Percentiles rank a stretch among this genome's conserved stretches.
These are phyloP conservation scores for Aspergillus sclerotiicarbonarius DNA, from an alignment of 495 filamentous ascomycete genomes.

Conservation along the genomic window DNA sequence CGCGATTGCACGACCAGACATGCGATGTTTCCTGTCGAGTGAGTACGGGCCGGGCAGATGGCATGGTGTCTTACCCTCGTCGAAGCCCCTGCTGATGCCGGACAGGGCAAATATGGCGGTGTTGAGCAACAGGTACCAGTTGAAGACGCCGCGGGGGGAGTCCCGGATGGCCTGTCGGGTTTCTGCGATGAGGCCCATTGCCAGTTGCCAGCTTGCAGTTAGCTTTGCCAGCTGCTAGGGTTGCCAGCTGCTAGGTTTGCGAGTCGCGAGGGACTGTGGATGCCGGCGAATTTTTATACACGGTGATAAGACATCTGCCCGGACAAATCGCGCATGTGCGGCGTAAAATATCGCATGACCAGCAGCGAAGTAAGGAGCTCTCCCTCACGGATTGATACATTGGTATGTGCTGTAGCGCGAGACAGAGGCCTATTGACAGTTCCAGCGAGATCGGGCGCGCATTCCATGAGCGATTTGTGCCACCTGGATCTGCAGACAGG, in stretches of 20 bases:
- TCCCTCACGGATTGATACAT: neutral
- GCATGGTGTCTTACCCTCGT: constrained; percentile 12
- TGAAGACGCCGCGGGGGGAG: constrained; percentile 21
- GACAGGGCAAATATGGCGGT: constrained; percentile 23
- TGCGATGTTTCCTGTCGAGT: constrained; percentile 20
- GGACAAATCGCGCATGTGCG: neutral
- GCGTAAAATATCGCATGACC: neutral
- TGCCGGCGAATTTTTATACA: too few species aligned
- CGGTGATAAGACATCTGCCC: too few species aligned
- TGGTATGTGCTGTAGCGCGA: too few species aligned
- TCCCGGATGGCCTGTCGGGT: constrained; percentile 43
- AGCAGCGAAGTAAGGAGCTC: neutral
- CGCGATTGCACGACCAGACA: constrained; percentile 20
- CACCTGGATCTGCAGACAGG: too few species aligned
- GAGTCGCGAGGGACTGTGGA: too few species aligned
- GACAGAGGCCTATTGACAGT: too few species aligned
- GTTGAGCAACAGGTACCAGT: constrained; percentile 20
- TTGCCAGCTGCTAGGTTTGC: too few species aligned
- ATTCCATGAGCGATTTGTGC: too few species aligned
- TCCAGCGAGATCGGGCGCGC: too few species aligned
- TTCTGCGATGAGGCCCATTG: constrained; percentile 57
- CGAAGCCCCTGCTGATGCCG: constrained; percentile 23
- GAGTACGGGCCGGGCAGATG: neutral
- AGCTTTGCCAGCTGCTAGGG: too few species aligned
- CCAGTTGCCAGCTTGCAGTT: too few species aligned